phyloP scores from a whole-genome alignment of 1,284 basidiomycete genomes.

The Microbotryum intermedium region DNA sequence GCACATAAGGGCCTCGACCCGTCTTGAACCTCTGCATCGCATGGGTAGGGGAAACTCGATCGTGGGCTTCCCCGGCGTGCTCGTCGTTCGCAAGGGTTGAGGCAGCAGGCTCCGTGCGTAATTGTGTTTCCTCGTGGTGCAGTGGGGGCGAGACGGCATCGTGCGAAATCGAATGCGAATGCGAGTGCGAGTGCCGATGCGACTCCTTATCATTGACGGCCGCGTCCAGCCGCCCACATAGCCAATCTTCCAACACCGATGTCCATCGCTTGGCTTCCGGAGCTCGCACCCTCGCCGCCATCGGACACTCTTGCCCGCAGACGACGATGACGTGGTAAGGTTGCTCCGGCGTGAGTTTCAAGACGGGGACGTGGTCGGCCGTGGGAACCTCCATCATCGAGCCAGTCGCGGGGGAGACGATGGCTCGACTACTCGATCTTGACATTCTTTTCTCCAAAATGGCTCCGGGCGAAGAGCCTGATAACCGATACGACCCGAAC shows the following conservation, averaged over 20 bases:
- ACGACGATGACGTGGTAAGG: constrained; percentile 34
- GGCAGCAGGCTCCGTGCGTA: too few species aligned
- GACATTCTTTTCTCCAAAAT: not conserved
- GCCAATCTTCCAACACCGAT: constrained; percentile 39
- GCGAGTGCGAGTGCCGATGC: not conserved
- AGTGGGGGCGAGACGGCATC: too few species aligned
- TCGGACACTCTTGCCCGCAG: constrained; percentile 30
- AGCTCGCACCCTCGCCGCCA: constrained; percentile 19
- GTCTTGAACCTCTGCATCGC: not conserved
- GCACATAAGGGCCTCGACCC: constrained; percentile 53
- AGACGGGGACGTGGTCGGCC: constrained; percentile 8
- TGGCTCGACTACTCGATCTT: not conserved
- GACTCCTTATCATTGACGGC: not conserved
- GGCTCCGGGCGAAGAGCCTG: too few species aligned
- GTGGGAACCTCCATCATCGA: not conserved
- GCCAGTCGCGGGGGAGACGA: not conserved
- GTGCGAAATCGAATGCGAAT: too few species aligned
- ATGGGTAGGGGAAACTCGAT: too few species aligned
- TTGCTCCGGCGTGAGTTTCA: constrained; percentile 15
- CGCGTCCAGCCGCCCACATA: constrained; percentile 31
- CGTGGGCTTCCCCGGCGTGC: too few species aligned
- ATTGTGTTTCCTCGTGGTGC: too few species aligned
- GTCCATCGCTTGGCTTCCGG: constrained; percentile 34
- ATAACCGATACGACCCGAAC: not conserved
- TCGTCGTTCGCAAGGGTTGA: too few species aligned